Evolutionary conservation across 345 rosid species (phyloP), one percentile per base, ranked within the genome.

Genomic region (Moricandia arvensis): DNA sequence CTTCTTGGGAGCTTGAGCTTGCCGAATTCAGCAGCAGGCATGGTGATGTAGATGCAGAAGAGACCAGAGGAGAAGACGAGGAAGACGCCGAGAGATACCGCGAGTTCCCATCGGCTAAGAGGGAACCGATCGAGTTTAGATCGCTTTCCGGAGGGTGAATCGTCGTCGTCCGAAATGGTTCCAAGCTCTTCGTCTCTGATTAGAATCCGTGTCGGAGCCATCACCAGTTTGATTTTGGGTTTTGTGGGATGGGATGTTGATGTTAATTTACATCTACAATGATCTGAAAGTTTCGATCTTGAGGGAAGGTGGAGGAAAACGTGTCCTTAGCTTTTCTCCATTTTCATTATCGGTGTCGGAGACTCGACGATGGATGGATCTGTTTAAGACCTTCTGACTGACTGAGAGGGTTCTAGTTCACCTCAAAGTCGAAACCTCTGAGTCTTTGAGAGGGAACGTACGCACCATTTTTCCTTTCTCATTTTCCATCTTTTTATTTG

Each of bases 1-100:
- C 90, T 85, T 58, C 97, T 89, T 8, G 98, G 98, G 15, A 91
- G 83, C 86, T 87, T 95, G 80, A 95, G 94, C 57, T 89, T 88
- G 58, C 87, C 88, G 51, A 90, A 95, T 68, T 89, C 87, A 9
- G 97, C 86, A 33, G 88, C 81, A 10, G 99, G 99, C 98, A 95
- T 87, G 63, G 93, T 90, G 75, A 85, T 72, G 83, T 89, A 92
- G 79, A 92, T 82, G 65, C 93, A 89, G 70, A 78, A 82, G 77
- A 95, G 84, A 0, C 98, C 99, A 8, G 83, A 26, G 7, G 84
- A 80, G 78, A 95, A 92, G 55, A 95, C 66, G 11, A 86, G 65
- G 82, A 92, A 87, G 58, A 92, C 97, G 6, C 93, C 90, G 7
- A 85, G 43, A 69, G 87, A 87, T 0, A 86, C 89, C 5, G 83